Evolutionary conservation across 306 rosid genomes (phyloP).

Genomic region (barrel medic (Medicago truncatula)): MtrunA17r5.0-ANR NC_053045.1:27254001-27254500

Average conservation of each 20-base stretch:
- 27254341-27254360: conserved; percentile 93
- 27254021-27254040: not conserved
- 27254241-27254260: conserved; percentile 93
- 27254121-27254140: conserved; percentile 38
- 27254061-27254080: not conserved
- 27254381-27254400: conserved; percentile 72
- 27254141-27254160: conserved; percentile 24
- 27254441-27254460: conserved; percentile 34
- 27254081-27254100: conserved; percentile 9
- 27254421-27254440: conserved; percentile 21
- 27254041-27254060: not conserved
- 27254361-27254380: conserved; percentile 87
- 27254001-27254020: conserved; percentile 7
- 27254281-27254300: conserved; percentile 90
- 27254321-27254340: conserved; percentile 96
- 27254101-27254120: conserved; percentile 19
- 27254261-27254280: conserved; percentile 95
- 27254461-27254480: conserved; percentile 65
- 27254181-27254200: conserved; percentile 96
- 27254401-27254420: conserved; percentile 8
- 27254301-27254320: conserved; percentile 88
- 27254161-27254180: conserved; percentile 35
- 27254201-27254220: conserved; percentile 87
- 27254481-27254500: conserved; percentile 88
- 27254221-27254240: conserved; percentile 89